Base-by-base conservation (phyloP, 2,329 filamentous ascomycete genomes). In the Epichloe elymi region DNA sequence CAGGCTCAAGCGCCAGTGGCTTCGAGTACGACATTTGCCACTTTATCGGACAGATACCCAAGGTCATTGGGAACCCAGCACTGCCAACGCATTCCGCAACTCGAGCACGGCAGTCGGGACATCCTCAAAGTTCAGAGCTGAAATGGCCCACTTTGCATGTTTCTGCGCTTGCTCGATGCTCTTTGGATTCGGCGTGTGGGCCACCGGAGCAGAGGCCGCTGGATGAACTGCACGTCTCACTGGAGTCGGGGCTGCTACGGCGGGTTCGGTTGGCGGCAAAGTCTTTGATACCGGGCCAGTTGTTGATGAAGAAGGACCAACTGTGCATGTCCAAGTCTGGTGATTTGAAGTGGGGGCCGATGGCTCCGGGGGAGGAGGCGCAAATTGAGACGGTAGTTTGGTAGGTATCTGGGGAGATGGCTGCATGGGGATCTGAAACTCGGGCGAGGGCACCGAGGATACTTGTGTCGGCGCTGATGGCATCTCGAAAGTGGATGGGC, bases 141-240 rank as follows among this genome's bases (percentile, higher is more conserved):
- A 96, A 41, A 97, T 95, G 0, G 93, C 93, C 88, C 88, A 98
- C 61, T 88, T 89, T 2, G 91, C 90, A 70, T 97, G 93, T 65
- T 97, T 98, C 65, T 95, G 89, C 4, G 93, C 91, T 59, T 83
- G 78, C 37, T 80, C 72, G 37, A 96, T 84, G 56, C 95, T 88
- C 35, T 67, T 62, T 7, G 63, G 63, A 45, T 61, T 60, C 14
- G 56, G 57, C 2, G 58, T 50, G 17, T 53, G 37, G 2, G 49
- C 48, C 4, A 50, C 43, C 5, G 57, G 45, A 8, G 46, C 44
- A 3, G 53, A 52, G 0, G 55, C 33, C 2, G 58, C 42, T 15
- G 36, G 52, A 5, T 52, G 46, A 4, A 11, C 43, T 15, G 41
- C 37, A 11, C 46, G 51, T 33, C 56, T 53, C 15, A 49, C 51